phyloP scores from a whole-genome alignment of 768 basidiomycete species.

The Tricholoma saponaceum region DNA sequence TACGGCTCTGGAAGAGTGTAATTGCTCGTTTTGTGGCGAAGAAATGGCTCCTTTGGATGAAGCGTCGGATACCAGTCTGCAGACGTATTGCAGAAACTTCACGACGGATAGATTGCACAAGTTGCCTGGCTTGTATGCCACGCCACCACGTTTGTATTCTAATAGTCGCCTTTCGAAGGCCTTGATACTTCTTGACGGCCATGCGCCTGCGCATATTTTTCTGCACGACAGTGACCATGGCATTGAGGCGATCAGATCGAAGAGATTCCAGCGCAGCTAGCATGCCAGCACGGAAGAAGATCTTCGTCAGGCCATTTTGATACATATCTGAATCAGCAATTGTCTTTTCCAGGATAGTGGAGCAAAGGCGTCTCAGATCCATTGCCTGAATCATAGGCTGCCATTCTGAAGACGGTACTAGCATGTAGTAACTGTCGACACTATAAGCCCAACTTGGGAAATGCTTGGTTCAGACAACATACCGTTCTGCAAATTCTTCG shows the following conservation, averaged over 20 bases:
- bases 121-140: constrained; percentile 69
- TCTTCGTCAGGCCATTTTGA: constrained; percentile 95
- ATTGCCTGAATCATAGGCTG: constrained; percentile 77
- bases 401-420: constrained; percentile 86
- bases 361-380: constrained; percentile 78
- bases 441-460: constrained; percentile 12
- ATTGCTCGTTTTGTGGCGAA: constrained; percentile 57
- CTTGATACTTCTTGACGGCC: constrained; percentile 76
- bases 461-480: constrained; percentile 19
- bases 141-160: constrained; percentile 95
- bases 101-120: constrained; percentile 67
- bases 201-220: constrained; percentile 92
- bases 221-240: constrained; percentile 92
- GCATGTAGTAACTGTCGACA: constrained; percentile 85
- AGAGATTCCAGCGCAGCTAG: constrained; percentile 91
- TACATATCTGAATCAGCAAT: constrained; percentile 96
- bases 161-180: constrained; percentile 69
- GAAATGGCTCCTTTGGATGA: constrained; percentile 70
- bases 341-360: constrained; percentile 77
- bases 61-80: constrained; percentile 70
- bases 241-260: constrained; percentile 82
- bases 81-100: constrained; percentile 73
- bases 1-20: constrained; percentile 80
- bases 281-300: constrained; percentile 99
- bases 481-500: constrained; percentile 98